phyloP scores from a whole-genome alignment of 495 filamentous ascomycete genomes.

The Corynascus novoguineensis region DNA sequence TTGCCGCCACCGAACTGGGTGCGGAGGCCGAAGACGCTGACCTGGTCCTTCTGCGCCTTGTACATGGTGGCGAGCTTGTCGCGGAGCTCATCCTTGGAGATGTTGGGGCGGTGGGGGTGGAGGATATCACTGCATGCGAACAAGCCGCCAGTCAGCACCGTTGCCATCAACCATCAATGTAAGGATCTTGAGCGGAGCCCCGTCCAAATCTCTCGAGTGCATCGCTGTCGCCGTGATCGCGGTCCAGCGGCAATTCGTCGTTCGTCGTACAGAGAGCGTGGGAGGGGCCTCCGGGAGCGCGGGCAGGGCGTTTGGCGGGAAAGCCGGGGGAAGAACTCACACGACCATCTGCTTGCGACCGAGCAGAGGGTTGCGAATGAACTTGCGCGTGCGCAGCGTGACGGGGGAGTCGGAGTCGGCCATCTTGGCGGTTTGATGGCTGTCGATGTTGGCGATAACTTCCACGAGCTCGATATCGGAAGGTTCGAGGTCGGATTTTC shows the following conservation, averaged over 20 bases:
- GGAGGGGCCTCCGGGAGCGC: neutral
- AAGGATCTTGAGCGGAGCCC: neutral
- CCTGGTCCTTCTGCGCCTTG: constrained; percentile 94
- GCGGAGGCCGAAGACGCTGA: constrained; percentile 95
- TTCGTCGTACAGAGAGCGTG: neutral
- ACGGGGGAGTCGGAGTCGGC: constrained; percentile 78
- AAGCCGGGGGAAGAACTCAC: constrained; percentile 62
- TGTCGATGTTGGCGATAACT: constrained; percentile 25
- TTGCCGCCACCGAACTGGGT: constrained; percentile 99
- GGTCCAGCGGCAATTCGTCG: constrained; percentile 7
- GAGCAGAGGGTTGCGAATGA: constrained; percentile 98
- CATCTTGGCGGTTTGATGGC: constrained; percentile 52
- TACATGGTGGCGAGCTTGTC: constrained; percentile 90
- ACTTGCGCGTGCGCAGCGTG: constrained; percentile 99
- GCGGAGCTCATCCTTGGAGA: constrained; percentile 98
- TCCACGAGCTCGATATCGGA: constrained; percentile 24
- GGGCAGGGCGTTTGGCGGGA: constrained; percentile 4
- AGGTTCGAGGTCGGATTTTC: constrained; percentile 27
- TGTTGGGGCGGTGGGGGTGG: constrained; percentile 95
- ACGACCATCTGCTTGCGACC: constrained; percentile 99
- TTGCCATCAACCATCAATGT: constrained; percentile 2
- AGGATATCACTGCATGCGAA: constrained; percentile 77
- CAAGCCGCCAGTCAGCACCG: constrained; percentile 13
- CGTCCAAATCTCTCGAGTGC: neutral
- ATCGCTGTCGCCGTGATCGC: neutral